A percentile compares a stretch with the other conserved stretches of the same genome.
Conservation (phyloP, 495 filamentous ascomycete genomes). For the Hypoxylon trugodes region DNA sequence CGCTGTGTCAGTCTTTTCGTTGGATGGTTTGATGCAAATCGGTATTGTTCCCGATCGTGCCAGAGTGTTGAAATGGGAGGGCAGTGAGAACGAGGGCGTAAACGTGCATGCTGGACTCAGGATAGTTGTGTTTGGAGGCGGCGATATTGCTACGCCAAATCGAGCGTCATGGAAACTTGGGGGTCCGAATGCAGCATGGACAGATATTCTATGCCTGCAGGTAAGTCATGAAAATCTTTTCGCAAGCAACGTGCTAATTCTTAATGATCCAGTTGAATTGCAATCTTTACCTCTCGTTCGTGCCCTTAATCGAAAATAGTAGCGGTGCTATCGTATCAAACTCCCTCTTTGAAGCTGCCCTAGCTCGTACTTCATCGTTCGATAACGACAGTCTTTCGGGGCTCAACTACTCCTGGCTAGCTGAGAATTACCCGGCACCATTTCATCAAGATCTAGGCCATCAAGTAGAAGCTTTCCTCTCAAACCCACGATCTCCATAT, state of each 20-base stretch:
- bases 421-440: slow-evolving; percentile 43
- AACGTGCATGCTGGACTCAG: slow-evolving; percentile 29
- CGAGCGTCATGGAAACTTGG: slow-evolving; percentile 13
- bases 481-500: slow-evolving; percentile 26
- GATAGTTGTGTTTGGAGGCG: slow-evolving; percentile 46
- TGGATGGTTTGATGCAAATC: too few species aligned
- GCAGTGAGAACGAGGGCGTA: slow-evolving; percentile 12
- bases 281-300: slow-evolving; percentile 43
- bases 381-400: slow-evolving; percentile 32
- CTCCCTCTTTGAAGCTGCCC: slow-evolving; percentile 41
- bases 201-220: slow-evolving; percentile 40
- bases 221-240: slow-evolving; percentile 11
- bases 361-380: slow-evolving; percentile 27
- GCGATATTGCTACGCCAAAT: slow-evolving; percentile 43
- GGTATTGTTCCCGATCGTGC: slow-evolving; percentile 9
- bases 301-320: slow-evolving; percentile 35
- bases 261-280: slow-evolving; percentile 44
- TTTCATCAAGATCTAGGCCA: slow-evolving; percentile 49
- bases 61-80: slow-evolving; percentile 25
- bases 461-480: slow-evolving; percentile 53
- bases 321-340: slow-evolving; percentile 44
- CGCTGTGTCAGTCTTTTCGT: too few species aligned
- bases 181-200: slow-evolving; percentile 34
- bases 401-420: slow-evolving; percentile 49
- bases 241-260: slow-evolving; percentile 8